A percentile compares a stretch with the other conserved stretches of the same genome.
Evolutionary conservation across 2,329 filamentous ascomycete species (phyloP).

Genomic region (Penicillium sp.): DNA sequence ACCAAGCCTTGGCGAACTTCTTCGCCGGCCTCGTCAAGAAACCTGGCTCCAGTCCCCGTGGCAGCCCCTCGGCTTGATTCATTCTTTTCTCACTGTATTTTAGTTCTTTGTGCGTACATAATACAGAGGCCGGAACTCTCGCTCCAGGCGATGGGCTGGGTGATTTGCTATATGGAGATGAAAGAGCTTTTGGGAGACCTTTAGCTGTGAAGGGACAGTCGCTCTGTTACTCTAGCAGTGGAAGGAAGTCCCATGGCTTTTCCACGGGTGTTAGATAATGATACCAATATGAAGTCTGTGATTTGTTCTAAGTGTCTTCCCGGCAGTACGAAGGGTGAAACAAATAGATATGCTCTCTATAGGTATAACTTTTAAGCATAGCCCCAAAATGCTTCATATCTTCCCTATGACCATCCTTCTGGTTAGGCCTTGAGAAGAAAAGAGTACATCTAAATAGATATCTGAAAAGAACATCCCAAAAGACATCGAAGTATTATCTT

Average conservation of each 20-base stretch:
- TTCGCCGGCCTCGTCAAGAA: constrained; percentile 60
- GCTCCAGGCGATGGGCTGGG: constrained; percentile 4
- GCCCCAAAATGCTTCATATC: neutral
- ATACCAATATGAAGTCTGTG: constrained; percentile 28
- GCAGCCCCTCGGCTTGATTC: constrained; percentile 35
- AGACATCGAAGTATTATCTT: no score
- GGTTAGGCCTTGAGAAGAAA: no score
- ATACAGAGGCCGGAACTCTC: constrained; percentile 10
- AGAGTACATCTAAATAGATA: no score
- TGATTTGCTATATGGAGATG: constrained; percentile 12
- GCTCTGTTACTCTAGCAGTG: constrained; percentile 14
- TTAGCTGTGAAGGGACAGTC: neutral
- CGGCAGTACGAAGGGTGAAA: neutral
- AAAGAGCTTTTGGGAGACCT: neutral
- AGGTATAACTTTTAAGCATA: neutral
- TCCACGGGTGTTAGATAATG: constrained; percentile 27
- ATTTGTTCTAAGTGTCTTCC: neutral
- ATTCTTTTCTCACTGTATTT: constrained; percentile 22
- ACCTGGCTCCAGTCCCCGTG: constrained; percentile 37
- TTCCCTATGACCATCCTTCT: no score
- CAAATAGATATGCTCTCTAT: neutral
- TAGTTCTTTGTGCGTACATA: constrained; percentile 27
- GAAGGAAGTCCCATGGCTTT: constrained; percentile 23
- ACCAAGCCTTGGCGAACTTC: constrained; percentile 60
- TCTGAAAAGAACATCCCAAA: no score